A percentile compares a stretch with the other conserved stretches of the same genome.
Conservation (phyloP, 495 filamentous ascomycete species). For the Elasticomyces elasticus region DNA sequence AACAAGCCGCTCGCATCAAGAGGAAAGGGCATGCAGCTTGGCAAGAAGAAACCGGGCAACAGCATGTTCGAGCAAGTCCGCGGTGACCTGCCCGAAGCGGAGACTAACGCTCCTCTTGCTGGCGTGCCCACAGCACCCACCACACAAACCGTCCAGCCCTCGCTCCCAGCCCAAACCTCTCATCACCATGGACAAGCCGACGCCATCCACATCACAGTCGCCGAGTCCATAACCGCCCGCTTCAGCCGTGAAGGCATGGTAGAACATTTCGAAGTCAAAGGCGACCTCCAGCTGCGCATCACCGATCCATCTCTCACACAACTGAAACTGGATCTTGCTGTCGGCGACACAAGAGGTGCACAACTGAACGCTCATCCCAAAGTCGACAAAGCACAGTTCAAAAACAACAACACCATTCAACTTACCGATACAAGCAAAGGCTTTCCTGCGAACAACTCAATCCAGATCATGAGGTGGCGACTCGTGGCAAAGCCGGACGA, state of each 20-base stretch:
- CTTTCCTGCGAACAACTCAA: conserved; percentile 83
- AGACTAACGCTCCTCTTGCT: conserved; percentile 68
- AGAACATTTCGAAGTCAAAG: conserved; percentile 77
- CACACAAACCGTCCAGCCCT: conserved; percentile 30
- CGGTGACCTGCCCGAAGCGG: conserved; percentile 68
- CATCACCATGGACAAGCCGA: conserved; percentile 36
- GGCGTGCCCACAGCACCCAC: conserved; percentile 46
- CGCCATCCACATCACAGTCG: conserved; percentile 67
- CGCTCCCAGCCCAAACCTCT: conserved; percentile 46
- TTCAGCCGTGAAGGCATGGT: conserved; percentile 75
- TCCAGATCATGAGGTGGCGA: conserved; percentile 84
- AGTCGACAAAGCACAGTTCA: conserved; percentile 79
- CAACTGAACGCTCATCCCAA: conserved; percentile 93
- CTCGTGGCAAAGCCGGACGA: conserved; percentile 62
- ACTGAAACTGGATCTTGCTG: conserved; percentile 68
- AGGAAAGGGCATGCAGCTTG: conserved; percentile 96
- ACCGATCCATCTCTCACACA: conserved; percentile 78
- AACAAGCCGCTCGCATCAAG: conserved; percentile 52
- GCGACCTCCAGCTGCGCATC: conserved; percentile 81
- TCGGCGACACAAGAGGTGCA: conserved; percentile 63
- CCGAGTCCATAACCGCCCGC: conserved; percentile 77
- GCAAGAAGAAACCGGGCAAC: conserved; percentile 93
- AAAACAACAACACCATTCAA: conserved; percentile 66
- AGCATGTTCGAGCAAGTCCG: conserved; percentile 95
- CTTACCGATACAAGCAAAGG: conserved; percentile 72